phyloP scores from a whole-genome alignment of 2,329 filamentous ascomycete species.

The Aspergillus ochraceus region DNA sequence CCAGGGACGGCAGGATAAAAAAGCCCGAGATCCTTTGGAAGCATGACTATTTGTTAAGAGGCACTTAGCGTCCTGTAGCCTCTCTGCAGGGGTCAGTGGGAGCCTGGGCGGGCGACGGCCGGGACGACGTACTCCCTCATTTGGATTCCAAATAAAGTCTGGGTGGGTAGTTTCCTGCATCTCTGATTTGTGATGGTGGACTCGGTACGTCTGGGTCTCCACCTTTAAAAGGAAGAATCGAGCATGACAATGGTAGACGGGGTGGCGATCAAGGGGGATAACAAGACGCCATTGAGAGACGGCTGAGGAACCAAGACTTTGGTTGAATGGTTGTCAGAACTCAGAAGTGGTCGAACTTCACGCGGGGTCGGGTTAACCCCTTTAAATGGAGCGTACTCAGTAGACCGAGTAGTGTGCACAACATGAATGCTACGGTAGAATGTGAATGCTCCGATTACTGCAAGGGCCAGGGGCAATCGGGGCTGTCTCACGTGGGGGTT shows the following conservation, averaged over 20 bases:
- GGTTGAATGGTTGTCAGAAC: too few species aligned
- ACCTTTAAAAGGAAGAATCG: not conserved
- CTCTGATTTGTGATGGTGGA: not conserved
- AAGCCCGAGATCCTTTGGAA: not conserved
- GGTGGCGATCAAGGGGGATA: not conserved
- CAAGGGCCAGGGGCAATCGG: not conserved
- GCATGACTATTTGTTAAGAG: not conserved
- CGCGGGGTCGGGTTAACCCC: too few species aligned
- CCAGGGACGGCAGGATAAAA: not conserved
- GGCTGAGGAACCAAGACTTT: not conserved
- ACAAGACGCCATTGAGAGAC: not conserved
- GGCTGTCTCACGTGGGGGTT: not conserved
- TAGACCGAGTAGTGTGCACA: too few species aligned
- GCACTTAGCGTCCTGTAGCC: not conserved
- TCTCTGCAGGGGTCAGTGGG: not conserved
- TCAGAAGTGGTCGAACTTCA: too few species aligned
- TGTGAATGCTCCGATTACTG: too few species aligned
- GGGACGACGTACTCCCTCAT: not conserved
- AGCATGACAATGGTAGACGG: not conserved
- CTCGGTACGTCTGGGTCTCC: not conserved
- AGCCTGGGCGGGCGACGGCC: not conserved
- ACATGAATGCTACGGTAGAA: too few species aligned
- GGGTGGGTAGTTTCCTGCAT: not conserved
- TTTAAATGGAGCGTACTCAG: too few species aligned
- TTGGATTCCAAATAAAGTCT: not conserved